phyloP scores from a whole-genome alignment of 306 rosid genomes.

The Sicyos edulis region DNA sequence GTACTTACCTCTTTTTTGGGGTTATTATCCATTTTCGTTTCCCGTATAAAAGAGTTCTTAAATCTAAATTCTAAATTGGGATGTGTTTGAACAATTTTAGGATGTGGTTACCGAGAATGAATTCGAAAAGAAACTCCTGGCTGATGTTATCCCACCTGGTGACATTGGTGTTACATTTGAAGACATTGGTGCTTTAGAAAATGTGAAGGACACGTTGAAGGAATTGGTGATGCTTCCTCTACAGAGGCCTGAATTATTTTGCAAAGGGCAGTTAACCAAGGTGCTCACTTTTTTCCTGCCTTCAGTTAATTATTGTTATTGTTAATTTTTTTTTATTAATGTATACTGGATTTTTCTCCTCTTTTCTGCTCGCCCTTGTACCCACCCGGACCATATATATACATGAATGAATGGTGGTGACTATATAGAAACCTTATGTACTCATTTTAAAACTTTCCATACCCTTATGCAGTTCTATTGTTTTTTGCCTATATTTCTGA shows the following conservation, averaged over 20 bases:
- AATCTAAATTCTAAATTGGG: neutral
- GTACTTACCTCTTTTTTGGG: too few relatives aligned
- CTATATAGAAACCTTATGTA: neutral
- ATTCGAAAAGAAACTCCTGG: conserved; percentile 86
- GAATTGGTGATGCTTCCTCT: conserved; percentile 98
- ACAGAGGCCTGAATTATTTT: conserved; percentile 85
- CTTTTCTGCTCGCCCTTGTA: neutral
- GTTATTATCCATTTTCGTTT: too few relatives aligned
- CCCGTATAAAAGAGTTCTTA: neutral
- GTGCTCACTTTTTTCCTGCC: conserved; percentile 24
- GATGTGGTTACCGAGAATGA: conserved; percentile 94
- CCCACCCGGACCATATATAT: neutral
- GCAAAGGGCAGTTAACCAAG: conserved; percentile 89
- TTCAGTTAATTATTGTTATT: neutral
- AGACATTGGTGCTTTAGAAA: conserved; percentile 93
- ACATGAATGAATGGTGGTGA: too few relatives aligned
- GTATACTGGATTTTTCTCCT: neutral
- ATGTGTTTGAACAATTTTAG: conserved; percentile 31
- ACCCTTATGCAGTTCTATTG: neutral
- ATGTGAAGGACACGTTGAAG: conserved; percentile 90
- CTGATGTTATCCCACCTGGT: conserved; percentile 79
- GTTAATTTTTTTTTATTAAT: neutral
- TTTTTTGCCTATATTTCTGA: too few relatives aligned
- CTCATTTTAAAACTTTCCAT: neutral
- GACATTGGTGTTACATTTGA: conserved; percentile 95